Percentiles rank a stretch among this genome's conserved stretches.
Evolutionary conservation across 1,139 yeast genomes (phyloP).

Genomic region (Pichia sp.): DNA sequence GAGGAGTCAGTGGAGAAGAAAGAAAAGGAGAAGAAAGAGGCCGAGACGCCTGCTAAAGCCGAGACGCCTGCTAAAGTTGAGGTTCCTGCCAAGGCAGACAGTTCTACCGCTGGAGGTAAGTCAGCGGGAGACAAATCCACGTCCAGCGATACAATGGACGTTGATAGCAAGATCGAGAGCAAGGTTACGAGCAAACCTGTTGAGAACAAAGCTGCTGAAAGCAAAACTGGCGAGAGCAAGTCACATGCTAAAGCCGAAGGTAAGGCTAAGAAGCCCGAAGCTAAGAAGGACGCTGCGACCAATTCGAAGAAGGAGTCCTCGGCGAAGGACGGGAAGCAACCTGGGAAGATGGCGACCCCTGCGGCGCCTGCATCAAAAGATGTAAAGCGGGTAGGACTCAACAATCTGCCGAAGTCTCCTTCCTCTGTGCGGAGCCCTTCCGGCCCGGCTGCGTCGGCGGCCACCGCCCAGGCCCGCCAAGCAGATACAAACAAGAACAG

Average conservation of each 20-base stretch:
- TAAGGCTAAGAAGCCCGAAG: neutral
- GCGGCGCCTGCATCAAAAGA: neutral
- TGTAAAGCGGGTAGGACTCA: neutral
- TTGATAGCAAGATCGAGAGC: neutral
- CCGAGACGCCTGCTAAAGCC: too few relatives aligned
- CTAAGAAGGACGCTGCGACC: neutral
- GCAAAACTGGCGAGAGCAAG: neutral
- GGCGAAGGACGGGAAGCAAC: neutral
- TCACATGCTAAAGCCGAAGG: neutral
- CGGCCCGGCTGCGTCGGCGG: neutral
- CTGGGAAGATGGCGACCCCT: neutral
- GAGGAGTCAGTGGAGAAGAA: neutral
- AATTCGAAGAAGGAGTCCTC: neutral
- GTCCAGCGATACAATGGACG: neutral
- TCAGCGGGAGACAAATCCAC: too few relatives aligned
- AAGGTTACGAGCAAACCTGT: too few relatives aligned
- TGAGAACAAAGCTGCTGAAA: neutral
- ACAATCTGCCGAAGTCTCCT: constrained; percentile 3
- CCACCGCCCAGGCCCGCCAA: neutral
- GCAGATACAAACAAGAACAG: neutral
- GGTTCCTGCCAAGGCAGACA: too few relatives aligned
- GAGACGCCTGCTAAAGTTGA: too few relatives aligned
- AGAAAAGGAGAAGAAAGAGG: constrained; percentile 3
- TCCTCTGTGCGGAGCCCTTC: neutral
- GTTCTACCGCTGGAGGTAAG: too few relatives aligned